These are phyloP conservation scores for Harringtonia lauricola DNA, from an alignment of 2,329 filamentous ascomycete genomes.

Conservation along the genomic window DNA sequence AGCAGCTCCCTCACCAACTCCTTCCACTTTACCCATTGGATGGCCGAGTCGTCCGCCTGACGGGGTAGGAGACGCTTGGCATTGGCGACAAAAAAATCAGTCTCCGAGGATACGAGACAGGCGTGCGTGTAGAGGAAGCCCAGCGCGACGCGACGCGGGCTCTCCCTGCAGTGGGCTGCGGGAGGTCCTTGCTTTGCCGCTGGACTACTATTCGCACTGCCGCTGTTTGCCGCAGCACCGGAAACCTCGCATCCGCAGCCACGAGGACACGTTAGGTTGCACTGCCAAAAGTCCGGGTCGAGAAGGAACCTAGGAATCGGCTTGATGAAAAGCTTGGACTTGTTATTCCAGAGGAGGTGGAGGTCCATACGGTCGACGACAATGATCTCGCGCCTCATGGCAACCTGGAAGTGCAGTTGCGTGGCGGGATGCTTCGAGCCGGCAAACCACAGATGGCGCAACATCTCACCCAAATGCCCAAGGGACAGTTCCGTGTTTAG, in stretches of 20 bases:
- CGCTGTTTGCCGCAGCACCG: too few relatives aligned
- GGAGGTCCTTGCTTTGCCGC: too few relatives aligned
- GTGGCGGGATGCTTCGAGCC: neutral
- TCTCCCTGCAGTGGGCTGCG: neutral
- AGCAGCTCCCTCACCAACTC: constrained; percentile 8
- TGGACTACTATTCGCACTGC: too few relatives aligned
- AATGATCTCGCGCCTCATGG: neutral
- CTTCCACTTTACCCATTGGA: constrained; percentile 11
- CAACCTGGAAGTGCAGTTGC: constrained; percentile 2
- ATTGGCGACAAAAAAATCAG: constrained; percentile 12
- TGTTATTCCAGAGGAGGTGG: constrained; percentile 3
- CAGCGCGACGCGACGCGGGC: constrained; percentile 6
- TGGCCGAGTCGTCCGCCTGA: too few relatives aligned
- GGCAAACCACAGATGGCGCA: constrained; percentile 3
- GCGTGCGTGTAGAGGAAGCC: constrained; percentile 13
- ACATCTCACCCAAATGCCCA: neutral
- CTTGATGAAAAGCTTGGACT: constrained; percentile 4
- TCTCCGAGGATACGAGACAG: constrained; percentile 11
- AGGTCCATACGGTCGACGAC: constrained; percentile 3
- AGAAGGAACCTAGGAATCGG: constrained; percentile 5
- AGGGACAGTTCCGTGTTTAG: constrained; percentile 2
- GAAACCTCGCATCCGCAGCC: neutral
- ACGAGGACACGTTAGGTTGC: constrained; percentile 2
- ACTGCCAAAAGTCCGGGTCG: neutral
- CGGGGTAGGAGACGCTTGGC: constrained; percentile 10